Base-by-base conservation (phyloP, 768 basidiomycete genomes). In the Tubosaeta brunneosetosa region DNA sequence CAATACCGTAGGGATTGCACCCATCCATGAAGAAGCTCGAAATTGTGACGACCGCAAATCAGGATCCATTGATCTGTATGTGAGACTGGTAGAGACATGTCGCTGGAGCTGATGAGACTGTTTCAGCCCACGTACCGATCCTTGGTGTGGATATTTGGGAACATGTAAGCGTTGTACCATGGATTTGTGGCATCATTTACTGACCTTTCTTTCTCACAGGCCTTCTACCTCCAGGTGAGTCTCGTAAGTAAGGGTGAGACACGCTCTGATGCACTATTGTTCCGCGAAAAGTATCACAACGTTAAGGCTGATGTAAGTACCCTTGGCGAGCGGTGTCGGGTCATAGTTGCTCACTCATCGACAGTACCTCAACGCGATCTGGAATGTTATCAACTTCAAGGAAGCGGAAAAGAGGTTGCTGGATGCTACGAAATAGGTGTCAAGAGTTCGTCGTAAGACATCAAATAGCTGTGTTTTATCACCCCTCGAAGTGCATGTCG, bases 111-210 rank as follows among this genome's bases (percentile, higher is more conserved):
- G 17, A 70, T 3, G 4, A 45, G 2, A 11, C 9, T 34, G 9
- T 55, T 47, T 50, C 11, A 90, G 90, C 86, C 3, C 90, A 94
- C 71, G 78, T 80, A 16, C 94, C 95, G 17, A 86, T 99, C 65
- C 82, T 99, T 66, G 97, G 97, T 32, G 85, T 98, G 58, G 95
- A 99, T 72, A 87, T 98, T 63, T 98, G 95, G 95, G 91, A 94
- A 71, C 92, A 94, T 70, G 86, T 86, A 61, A 40, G 85, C 79
- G 34, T 53, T 29, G 27, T 26, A 2, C 56, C 51, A 56, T 61
- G 54, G 52, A n/a, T 44, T 41, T n/a, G 22, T 17, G 32, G 16
- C 9, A 17, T 53, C 25, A 4, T 52, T 25, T 41, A 34, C 46
- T 61, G 3, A 48, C 27, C 40, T 38, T 48, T 36, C 16, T 52